These are phyloP conservation scores for Kwoniella sp. DNA, from an alignment of 768 basidiomycete species.

Conservation along the genomic window DNA sequence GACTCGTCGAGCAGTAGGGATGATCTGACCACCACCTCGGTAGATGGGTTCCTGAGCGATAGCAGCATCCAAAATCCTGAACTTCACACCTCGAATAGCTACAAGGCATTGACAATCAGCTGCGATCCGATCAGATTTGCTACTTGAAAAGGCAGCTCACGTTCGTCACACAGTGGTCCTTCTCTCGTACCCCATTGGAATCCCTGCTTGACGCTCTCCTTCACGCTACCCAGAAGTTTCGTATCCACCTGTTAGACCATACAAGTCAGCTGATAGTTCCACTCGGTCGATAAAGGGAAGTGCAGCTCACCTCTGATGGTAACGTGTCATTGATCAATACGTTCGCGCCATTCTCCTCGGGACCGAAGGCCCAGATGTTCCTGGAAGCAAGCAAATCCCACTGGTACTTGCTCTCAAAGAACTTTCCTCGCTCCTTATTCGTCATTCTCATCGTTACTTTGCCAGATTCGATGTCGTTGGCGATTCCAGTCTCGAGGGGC, in stretches of 20 bases:
- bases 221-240: conserved; percentile 82
- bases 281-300: too few relatives aligned
- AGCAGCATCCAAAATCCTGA: conserved; percentile 88
- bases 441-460: conserved; percentile 93
- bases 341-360: conserved; percentile 92
- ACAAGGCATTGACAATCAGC: conserved; percentile 10
- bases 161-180: conserved; percentile 97
- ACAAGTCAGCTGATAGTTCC: background rate
- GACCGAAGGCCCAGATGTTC: conserved; percentile 99
- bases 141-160: conserved; percentile 62
- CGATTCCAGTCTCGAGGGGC: conserved; percentile 90
- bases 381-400: conserved; percentile 97
- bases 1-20: conserved; percentile 96
- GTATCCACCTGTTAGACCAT: conserved; percentile 73
- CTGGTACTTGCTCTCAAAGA: conserved; percentile 95
- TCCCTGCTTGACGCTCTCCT: conserved; percentile 95
- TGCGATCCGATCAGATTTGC: background rate
- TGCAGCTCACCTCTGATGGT: conserved; percentile 74
- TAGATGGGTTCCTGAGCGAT: conserved; percentile 95
- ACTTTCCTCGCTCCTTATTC: conserved; percentile 88
- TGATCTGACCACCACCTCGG: conserved; percentile 97
- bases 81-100: conserved; percentile 99
- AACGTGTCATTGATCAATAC: conserved; percentile 92
- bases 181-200: conserved; percentile 99
- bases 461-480: conserved; percentile 93